Conservation (phyloP, 345 rosid genomes). For the Ricinus communis region DNA sequence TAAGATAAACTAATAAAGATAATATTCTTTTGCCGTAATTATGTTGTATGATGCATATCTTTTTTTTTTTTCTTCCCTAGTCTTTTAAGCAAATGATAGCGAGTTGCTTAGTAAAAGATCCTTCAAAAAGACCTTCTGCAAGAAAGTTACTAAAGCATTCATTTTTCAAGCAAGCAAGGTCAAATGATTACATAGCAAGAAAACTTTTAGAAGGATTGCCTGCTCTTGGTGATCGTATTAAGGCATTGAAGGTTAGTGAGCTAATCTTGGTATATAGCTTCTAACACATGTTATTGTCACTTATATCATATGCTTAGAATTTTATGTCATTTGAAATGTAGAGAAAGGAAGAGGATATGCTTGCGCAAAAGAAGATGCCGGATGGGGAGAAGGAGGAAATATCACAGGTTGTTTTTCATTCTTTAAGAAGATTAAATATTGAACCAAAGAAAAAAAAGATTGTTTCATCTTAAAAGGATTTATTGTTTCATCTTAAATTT, state of each 20-base stretch:
- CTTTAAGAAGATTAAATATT: not conserved
- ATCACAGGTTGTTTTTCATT: slow-evolving; percentile 63
- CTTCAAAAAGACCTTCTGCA: slow-evolving; percentile 88
- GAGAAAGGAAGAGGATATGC: slow-evolving; percentile 99
- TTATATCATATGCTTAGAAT: slow-evolving; percentile 20
- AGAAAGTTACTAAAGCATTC: slow-evolving; percentile 80
- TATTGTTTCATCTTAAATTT: not conserved
- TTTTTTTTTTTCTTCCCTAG: slow-evolving; percentile 46
- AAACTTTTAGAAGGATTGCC: slow-evolving; percentile 90
- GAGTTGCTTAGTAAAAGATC: slow-evolving; percentile 97
- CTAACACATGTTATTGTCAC: not conserved
- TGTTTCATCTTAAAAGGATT: not conserved
- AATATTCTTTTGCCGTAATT: slow-evolving; percentile 5
- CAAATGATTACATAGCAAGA: slow-evolving; percentile 75
- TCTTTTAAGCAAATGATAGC: slow-evolving; percentile 99
- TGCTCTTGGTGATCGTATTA: slow-evolving; percentile 87
- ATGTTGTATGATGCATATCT: not conserved
- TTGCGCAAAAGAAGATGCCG: slow-evolving; percentile 97
- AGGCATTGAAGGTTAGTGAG: slow-evolving; percentile 72
- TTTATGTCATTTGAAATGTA: slow-evolving; percentile 34
- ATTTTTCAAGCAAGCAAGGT: slow-evolving; percentile 96
- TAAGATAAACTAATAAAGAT: slow-evolving; percentile 16
- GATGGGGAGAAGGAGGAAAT: slow-evolving; percentile 90
- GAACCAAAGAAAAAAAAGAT: not conserved
- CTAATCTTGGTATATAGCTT: not conserved